Percentiles rank a stretch among this genome's conserved stretches.
These are phyloP conservation scores for Nadsonia fulvescens DNA, from an alignment of 805 yeast species.

Conservation along the genomic window DNA sequence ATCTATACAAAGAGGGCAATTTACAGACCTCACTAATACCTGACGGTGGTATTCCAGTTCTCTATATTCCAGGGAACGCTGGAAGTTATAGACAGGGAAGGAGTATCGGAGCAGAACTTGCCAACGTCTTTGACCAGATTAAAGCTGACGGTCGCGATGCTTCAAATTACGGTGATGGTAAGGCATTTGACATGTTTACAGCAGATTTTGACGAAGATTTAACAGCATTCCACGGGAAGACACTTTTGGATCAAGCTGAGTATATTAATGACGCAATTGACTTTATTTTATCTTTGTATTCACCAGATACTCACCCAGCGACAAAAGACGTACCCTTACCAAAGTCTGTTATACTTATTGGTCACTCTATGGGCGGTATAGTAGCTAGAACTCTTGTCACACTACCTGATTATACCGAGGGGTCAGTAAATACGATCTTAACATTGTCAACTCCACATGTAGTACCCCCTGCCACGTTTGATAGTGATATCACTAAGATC, in stretches of 20 bases:
- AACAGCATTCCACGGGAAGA: conserved; percentile 90
- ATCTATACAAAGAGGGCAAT: too few relatives aligned
- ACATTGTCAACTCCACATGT: conserved; percentile 87
- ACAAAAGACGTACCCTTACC: conserved; percentile 26
- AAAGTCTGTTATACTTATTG: conserved; percentile 56
- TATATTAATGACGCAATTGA: conserved; percentile 73
- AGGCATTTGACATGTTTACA: conserved; percentile 56
- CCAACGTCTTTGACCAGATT: conserved; percentile 36
- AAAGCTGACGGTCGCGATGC: conserved; percentile 15
- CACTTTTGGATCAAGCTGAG: conserved; percentile 85
- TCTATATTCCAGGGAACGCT: conserved; percentile 95
- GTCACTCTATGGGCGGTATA: conserved; percentile 96
- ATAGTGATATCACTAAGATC: conserved; percentile 63
- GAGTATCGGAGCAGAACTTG: conserved; percentile 51
- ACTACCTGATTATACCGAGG: conserved; percentile 51
- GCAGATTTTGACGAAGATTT: conserved; percentile 93
- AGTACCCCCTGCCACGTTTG: conserved; percentile 84
- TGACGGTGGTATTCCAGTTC: conserved; percentile 85
- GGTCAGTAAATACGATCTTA: conserved; percentile 64
- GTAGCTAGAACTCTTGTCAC: conserved; percentile 77
- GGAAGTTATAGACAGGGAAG: conserved; percentile 84
- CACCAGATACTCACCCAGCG: conserved; percentile 15
- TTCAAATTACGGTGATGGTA: conserved; percentile 6
- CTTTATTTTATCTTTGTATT: conserved; percentile 56
- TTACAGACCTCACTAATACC: too few relatives aligned